Evolutionary conservation across 148 eudicot species (phyloP).

Genomic region (Diospyros kaki): DNA sequence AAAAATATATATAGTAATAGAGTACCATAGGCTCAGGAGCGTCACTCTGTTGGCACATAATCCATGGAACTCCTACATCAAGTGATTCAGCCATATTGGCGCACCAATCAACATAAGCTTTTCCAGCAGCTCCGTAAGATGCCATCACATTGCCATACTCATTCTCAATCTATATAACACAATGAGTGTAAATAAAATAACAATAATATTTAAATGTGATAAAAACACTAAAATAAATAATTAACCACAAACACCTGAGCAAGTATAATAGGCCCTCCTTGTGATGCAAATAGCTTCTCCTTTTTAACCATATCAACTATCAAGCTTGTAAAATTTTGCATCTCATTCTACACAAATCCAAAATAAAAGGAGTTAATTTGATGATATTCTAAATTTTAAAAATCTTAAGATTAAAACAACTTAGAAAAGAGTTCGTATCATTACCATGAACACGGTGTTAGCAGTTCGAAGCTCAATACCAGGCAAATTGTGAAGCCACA

Average conservation of each 20-base stretch:
- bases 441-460: conserved; percentile 44
- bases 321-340: conserved; percentile 52
- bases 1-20: not conserved
- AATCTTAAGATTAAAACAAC: not conserved
- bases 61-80: conserved; percentile 59
- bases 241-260: conserved; percentile 41
- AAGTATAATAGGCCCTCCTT: conserved; percentile 65
- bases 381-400: too few relatives aligned
- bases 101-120: conserved; percentile 46
- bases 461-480: conserved; percentile 47
- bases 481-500: conserved; percentile 59
- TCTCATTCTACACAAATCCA: conserved; percentile 33
- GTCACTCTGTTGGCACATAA: conserved; percentile 59
- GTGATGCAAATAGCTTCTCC: conserved; percentile 56
- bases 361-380: not conserved
- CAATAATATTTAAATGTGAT: not conserved
- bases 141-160: conserved; percentile 54
- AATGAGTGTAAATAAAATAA: not conserved
- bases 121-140: conserved; percentile 44
- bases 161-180: conserved; percentile 47
- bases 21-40: conserved; percentile 55
- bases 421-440: not conserved
- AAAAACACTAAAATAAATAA: not conserved
- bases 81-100: conserved; percentile 48
- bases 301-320: conserved; percentile 54